Evolutionary conservation across 225 moss, liverwort and hornwort genomes (phyloP).

Genomic region (Antitrichia curtipendula): DNA sequence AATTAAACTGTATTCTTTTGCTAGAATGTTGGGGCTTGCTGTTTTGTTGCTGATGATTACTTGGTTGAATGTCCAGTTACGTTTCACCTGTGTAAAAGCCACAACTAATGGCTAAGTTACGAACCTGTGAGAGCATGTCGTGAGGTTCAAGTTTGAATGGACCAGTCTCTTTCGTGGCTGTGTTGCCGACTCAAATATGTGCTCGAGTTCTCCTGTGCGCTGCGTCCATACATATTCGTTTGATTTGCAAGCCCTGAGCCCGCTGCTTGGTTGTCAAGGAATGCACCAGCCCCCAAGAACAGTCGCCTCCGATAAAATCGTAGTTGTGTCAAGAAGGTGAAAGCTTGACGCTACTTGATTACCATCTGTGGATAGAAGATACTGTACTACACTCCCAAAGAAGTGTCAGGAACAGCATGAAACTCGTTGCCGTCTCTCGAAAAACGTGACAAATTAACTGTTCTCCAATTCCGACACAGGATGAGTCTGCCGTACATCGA

Average conservation of each 20-base stretch:
- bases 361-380: not conserved
- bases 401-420: not conserved
- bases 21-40: not conserved
- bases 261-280: not conserved
- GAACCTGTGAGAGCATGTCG: not conserved
- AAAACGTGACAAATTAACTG: not conserved
- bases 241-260: not conserved
- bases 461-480: no score
- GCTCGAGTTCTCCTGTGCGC: not conserved
- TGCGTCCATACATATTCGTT: no score
- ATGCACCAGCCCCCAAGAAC: not conserved
- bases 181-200: not conserved
- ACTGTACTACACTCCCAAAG: not conserved
- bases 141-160: not conserved
- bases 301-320: not conserved
- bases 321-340: not conserved
- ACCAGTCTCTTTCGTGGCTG: no score
- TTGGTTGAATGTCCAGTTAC: not conserved
- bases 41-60: not conserved
- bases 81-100: not conserved
- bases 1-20: not conserved
- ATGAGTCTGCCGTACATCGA: no score
- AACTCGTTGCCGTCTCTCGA: not conserved
- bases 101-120: not conserved
- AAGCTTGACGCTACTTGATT: not conserved